Base-by-base conservation (phyloP, 495 filamentous ascomycete species). In the Trichoderma gamsii region DNA sequence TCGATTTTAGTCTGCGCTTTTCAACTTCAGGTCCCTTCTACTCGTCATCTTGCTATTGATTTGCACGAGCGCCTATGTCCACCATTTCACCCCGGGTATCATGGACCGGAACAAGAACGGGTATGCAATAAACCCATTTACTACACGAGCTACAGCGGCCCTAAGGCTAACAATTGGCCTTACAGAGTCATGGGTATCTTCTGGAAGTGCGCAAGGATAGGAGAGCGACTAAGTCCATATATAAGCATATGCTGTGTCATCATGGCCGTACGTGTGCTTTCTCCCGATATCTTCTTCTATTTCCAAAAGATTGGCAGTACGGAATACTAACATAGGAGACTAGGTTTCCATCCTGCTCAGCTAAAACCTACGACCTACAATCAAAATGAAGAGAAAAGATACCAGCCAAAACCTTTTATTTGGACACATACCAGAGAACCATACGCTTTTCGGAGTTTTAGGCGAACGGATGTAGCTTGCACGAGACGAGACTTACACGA, bases 1-100 rank as follows among this genome's bases (percentile, higher is more conserved):
- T 49, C 67, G 35, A 15, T 68, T 41, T 41, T 71, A 97, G 95
- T 89, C 94, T 70, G 95, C 96, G 38, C 88, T 99, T 70, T 98
- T 99, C 87, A 97, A 98, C 80, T 97, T 99, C 84, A 91, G 96
- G 75, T 92, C 91, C 66, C 88, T 97, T 68, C 85, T 99, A 52
- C 86, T 97, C 71, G 92, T 97, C 73, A 88, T 99, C 73, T 88
- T 98, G 59, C 90, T 99, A 72, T 86, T 94, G 69, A 95, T 99
- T 75, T 99, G 95, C 82, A 97, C 95, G 41, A 92, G 89, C 78
- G 85, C 95, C 63, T 97, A 98, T 82, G 86, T 91, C 49, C 95
- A 98, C 80, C 89, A 90, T 71, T 85, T 94, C 65, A 90, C 96
- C 77, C 95, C 95, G 0, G 89, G 90, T 7, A 90, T 96, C 72